Percentiles rank a stretch among this genome's conserved stretches.
Evolutionary conservation across 306 rosid species (phyloP).

Genomic region (Potentilla sterilis): DNA sequence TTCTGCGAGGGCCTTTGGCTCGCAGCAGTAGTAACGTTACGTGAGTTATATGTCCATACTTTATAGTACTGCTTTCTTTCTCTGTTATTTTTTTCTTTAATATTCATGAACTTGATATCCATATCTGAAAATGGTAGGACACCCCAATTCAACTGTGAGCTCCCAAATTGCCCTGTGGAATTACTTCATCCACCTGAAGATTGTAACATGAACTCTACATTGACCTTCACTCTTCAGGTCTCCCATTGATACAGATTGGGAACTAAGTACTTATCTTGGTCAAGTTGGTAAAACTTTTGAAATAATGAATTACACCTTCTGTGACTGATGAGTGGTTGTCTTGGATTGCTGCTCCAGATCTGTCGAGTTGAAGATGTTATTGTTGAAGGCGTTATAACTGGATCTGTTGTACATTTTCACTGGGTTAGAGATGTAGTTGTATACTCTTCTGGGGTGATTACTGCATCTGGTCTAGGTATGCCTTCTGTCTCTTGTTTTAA

Average conservation of each 20-base stretch:
- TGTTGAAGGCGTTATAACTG: slow-evolving; percentile 72
- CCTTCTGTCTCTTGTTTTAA: slow-evolving; percentile 17
- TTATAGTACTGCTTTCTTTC: not conserved
- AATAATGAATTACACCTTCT: slow-evolving; percentile 12
- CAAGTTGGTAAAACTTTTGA: slow-evolving; percentile 23
- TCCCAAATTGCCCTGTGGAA: slow-evolving; percentile 74
- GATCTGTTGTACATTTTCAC: slow-evolving; percentile 91
- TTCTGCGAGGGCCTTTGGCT: slow-evolving; percentile 81
- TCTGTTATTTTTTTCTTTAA: not conserved
- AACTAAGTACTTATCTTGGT: slow-evolving; percentile 37
- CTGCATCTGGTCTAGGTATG: slow-evolving; percentile 87
- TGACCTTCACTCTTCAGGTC: slow-evolving; percentile 98
- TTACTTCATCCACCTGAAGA: slow-evolving; percentile 96
- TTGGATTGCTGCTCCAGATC: slow-evolving; percentile 55
- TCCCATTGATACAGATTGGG: slow-evolving; percentile 36
- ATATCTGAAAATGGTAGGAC: slow-evolving; percentile 45
- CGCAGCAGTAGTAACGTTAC: slow-evolving; percentile 33
- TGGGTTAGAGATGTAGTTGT: slow-evolving; percentile 70
- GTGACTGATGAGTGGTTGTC: slow-evolving; percentile 30
- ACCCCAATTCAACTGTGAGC: slow-evolving; percentile 67
- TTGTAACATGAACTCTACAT: slow-evolving; percentile 90
- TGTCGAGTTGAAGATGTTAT: slow-evolving; percentile 86
- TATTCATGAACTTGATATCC: slow-evolving; percentile 19
- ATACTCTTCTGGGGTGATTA: slow-evolving; percentile 57
- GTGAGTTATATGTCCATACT: slow-evolving; percentile 48